Percentiles rank a stretch among this genome's conserved stretches.
phyloP scores from a whole-genome alignment of 2,329 filamentous ascomycete genomes.

The Neofusicoccum umdonicola region DNA sequence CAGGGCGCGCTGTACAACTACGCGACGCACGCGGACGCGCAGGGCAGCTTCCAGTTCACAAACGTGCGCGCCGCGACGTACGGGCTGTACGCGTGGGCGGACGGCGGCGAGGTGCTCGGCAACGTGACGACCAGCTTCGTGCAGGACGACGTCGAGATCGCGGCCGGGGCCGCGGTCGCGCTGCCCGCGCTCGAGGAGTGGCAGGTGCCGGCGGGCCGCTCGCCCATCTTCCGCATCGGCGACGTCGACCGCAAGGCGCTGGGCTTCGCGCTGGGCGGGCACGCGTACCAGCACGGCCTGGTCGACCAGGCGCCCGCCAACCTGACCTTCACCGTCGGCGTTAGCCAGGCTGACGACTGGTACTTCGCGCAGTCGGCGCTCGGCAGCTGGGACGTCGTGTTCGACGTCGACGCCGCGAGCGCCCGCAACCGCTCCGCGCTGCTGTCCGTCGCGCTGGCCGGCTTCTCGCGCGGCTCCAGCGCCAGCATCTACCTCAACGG shows the following conservation, averaged over 20 bases:
- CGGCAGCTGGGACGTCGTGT: constrained; percentile 34
- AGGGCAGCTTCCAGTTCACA: constrained; percentile 46
- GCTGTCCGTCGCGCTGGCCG: constrained; percentile 45
- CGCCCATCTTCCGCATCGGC: constrained; percentile 50
- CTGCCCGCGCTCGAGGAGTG: constrained; percentile 37
- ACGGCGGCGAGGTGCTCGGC: constrained; percentile 39
- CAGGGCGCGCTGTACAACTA: constrained; percentile 53
- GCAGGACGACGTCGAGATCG: constrained; percentile 42
- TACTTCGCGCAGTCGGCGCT: constrained; percentile 47
- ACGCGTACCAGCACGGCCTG: constrained; percentile 46
- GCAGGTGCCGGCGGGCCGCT: constrained; percentile 36
- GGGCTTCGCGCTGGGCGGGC: constrained; percentile 45
- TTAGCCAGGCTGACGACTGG: constrained; percentile 43
- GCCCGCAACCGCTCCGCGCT: constrained; percentile 25
- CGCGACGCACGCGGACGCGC: constrained; percentile 43
- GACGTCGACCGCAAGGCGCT: constrained; percentile 47
- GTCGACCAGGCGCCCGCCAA: constrained; percentile 46
- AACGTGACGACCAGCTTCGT: constrained; percentile 48
- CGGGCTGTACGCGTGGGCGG: constrained; percentile 51
- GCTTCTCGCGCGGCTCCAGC: constrained; percentile 44
- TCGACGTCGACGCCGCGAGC: constrained; percentile 24
- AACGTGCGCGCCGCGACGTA: constrained; percentile 48
- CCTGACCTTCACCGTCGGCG: constrained; percentile 46
- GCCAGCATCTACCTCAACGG: constrained; percentile 41
- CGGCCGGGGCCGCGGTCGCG: constrained; percentile 23